Base-by-base conservation (phyloP, 139 green algal genomes). In the Chlorella sorokiniana region DNA sequence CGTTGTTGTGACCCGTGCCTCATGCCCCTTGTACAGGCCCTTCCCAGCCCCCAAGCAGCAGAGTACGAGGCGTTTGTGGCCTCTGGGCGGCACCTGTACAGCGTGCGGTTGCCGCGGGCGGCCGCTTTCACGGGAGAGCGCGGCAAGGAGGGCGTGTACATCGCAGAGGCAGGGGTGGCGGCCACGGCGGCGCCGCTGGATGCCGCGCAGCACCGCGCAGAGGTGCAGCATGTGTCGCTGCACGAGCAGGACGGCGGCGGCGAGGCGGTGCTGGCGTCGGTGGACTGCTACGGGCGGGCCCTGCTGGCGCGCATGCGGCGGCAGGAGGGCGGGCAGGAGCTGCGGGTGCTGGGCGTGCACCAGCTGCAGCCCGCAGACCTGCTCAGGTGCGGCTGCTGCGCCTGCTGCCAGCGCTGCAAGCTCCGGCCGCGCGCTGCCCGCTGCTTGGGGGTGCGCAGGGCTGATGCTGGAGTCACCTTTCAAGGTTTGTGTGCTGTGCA, bases 91-190 rank as follows among this genome's bases (percentile, higher is more conserved):
- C 42, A 51, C 1, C 9, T 86, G 8, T 77, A 78, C 69, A 35
- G 42, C 75, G 9, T 86, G 11, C 18, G 1, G 10, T 31, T 45
- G 52, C 81, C 72, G 54, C 79, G 69, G 37, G 35, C 65, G 22
- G 44, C 4, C 59, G 65, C 22, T 3, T 78, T 82, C 45, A 22
- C 16, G 11, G 81, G 76, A 16, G 52, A 77, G 62, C 68, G 45
- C 9, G 83, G 83, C 45, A 87, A 87, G 52, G 83, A 70, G 37
- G 83, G 83, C 29, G 83, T 85, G 2, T 82, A 62, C 81, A 81
- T 87, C 38, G 74, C 83, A 29, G 64, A 77, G 35, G 7, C 63
- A 2, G 33, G 25, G 27, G 27, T 10, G 48, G 75, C 38, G 4
- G 59, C 61, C 1, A 0, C 18, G 11, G 81, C 68, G 45, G 27